Evolutionary conservation across 2,329 filamentous ascomycete genomes (phyloP).

Genomic region (Stachybotrys elegans): DNA sequence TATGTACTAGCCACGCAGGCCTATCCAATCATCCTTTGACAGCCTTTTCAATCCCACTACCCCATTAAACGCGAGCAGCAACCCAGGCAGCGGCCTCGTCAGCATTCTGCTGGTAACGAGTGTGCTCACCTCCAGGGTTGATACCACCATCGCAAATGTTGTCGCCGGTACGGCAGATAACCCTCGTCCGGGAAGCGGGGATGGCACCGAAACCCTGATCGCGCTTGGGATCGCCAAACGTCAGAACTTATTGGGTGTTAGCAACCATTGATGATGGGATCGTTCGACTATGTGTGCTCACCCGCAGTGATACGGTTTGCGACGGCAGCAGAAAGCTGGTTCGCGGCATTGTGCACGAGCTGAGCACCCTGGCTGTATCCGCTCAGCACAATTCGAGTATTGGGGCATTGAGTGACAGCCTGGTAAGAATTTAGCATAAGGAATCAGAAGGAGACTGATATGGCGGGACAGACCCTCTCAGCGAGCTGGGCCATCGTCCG

Average conservation of each 20-base stretch:
- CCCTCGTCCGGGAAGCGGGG: background rate
- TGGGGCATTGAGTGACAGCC: constrained; percentile 35
- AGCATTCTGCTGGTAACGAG: background rate
- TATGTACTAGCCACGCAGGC: too few relatives aligned
- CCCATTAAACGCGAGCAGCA: constrained; percentile 1
- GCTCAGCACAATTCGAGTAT: constrained; percentile 39
- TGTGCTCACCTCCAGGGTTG: background rate
- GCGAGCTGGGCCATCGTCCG: constrained; percentile 28
- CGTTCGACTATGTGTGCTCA: background rate
- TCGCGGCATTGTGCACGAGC: constrained; percentile 39
- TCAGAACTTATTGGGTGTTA: background rate
- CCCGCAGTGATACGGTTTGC: constrained; percentile 20
- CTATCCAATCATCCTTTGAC: too few relatives aligned
- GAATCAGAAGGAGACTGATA: too few relatives aligned
- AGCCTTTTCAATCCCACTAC: too few relatives aligned
- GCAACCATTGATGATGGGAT: background rate
- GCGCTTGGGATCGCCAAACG: constrained; percentile 1
- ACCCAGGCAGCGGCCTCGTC: background rate
- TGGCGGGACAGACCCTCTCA: background rate
- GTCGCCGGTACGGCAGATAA: constrained; percentile 1
- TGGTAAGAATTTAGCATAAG: constrained; percentile 12
- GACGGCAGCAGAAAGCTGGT: constrained; percentile 27
- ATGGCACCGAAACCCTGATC: background rate
- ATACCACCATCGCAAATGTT: constrained; percentile 3
- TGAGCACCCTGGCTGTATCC: constrained; percentile 39